phyloP scores from a whole-genome alignment of 2,329 filamentous ascomycete genomes.

The Calonectria crousiana region DNA sequence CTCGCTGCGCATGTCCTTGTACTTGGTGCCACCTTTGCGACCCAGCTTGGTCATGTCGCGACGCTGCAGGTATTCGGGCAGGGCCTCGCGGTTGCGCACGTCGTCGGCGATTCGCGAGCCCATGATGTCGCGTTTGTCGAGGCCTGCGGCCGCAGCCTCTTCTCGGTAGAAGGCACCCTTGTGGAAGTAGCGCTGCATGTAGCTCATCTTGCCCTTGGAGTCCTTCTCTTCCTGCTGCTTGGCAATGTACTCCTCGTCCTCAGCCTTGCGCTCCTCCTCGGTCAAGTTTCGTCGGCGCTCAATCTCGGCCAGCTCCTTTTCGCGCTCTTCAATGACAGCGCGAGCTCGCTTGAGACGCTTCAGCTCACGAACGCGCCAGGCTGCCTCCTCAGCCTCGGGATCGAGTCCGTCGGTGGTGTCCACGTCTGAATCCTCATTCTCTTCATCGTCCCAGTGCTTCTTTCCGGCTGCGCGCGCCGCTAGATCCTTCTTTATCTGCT shows the following conservation, averaged over 20 bases:
- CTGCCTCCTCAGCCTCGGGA: constrained; percentile 87
- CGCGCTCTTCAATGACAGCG: constrained; percentile 83
- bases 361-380: constrained; percentile 94
- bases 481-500: constrained; percentile 86
- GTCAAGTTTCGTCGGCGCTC: constrained; percentile 90
- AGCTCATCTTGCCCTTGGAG: constrained; percentile 82
- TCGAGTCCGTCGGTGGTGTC: constrained; percentile 92
- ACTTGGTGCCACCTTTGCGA: constrained; percentile 90
- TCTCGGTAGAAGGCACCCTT: constrained; percentile 96
- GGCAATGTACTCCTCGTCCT: constrained; percentile 84
- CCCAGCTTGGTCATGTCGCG: constrained; percentile 94
- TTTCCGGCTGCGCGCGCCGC: constrained; percentile 80
- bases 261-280: constrained; percentile 84
- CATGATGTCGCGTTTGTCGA: constrained; percentile 88
- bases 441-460: constrained; percentile 89
- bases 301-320: constrained; percentile 88
- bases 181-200: constrained; percentile 97
- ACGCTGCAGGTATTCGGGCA: constrained; percentile 93
- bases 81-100: constrained; percentile 80
- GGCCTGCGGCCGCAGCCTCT: constrained; percentile 78
- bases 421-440: constrained; percentile 77
- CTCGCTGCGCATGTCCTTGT: constrained; percentile 87
- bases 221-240: constrained; percentile 85
- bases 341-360: constrained; percentile 89
- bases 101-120: constrained; percentile 87